Evolutionary conservation across 768 basidiomycete genomes (phyloP).

Genomic region (Boletus reticuloceps): DNA sequence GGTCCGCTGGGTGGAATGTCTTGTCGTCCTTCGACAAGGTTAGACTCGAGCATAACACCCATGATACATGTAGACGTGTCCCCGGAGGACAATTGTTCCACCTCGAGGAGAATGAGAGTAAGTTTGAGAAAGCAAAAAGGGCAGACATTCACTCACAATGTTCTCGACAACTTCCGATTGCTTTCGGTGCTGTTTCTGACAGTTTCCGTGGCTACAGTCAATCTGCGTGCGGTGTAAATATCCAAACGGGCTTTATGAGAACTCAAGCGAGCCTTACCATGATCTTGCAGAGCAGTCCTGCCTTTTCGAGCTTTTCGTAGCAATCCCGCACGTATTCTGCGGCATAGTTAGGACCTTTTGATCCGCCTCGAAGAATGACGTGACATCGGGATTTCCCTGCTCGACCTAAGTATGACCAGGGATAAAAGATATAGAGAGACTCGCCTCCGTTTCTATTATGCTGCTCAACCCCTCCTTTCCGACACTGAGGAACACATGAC

Average conservation of each 20-base stretch:
- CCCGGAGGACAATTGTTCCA: conserved; percentile 64
- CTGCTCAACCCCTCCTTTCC: conserved; percentile 95
- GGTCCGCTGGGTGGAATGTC: conserved; percentile 76
- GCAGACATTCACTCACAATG: conserved; percentile 55
- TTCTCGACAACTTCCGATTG: conserved; percentile 89
- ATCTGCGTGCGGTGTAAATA: conserved; percentile 48
- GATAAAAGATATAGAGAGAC: conserved; percentile 8
- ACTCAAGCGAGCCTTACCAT: conserved; percentile 58
- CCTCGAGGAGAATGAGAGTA: conserved; percentile 40
- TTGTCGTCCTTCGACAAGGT: conserved; percentile 84
- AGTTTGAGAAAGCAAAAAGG: conserved; percentile 2
- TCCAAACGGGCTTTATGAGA: background rate
- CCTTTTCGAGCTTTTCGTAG: conserved; percentile 72
- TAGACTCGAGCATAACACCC: conserved; percentile 96
- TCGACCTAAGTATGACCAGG: conserved; percentile 3
- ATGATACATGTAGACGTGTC: conserved; percentile 75
- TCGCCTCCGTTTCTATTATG: conserved; percentile 90
- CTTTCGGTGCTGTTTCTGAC: conserved; percentile 84
- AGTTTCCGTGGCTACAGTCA: conserved; percentile 97
- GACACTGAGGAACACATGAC: conserved; percentile 95
- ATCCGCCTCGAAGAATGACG: conserved; percentile 90
- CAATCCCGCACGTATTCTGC: conserved; percentile 78
- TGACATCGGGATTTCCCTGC: conserved; percentile 92
- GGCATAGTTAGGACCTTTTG: conserved; percentile 85
- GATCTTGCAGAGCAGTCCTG: conserved; percentile 72